Evolutionary conservation across 352 stramenopile species (phyloP).

Genomic region (Globisporangium emineosum): DNA sequence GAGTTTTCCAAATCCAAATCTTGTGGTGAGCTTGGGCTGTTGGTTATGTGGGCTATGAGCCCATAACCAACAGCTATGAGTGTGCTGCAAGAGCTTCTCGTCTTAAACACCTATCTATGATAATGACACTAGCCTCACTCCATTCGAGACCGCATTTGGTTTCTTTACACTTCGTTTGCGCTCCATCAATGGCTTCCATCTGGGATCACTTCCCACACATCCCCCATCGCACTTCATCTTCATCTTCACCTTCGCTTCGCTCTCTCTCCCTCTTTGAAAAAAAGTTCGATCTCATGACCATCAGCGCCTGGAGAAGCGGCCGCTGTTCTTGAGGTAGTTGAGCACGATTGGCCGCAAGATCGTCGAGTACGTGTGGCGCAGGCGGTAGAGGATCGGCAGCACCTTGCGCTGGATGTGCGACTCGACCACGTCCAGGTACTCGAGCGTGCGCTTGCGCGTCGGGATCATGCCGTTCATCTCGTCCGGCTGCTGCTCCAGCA

Average conservation of each 20-base stretch:
- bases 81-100: no score
- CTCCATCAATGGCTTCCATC: background rate
- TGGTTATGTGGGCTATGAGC: no score
- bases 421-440: slow-evolving; percentile 80
- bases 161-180: background rate
- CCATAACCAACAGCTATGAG: no score
- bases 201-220: slow-evolving; percentile 1
- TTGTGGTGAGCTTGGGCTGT: no score
- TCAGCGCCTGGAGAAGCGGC: slow-evolving; percentile 48
- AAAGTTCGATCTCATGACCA: slow-evolving; percentile 14
- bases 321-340: slow-evolving; percentile 73
- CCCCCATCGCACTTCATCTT: background rate
- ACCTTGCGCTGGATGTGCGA: slow-evolving; percentile 84
- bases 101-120: no score
- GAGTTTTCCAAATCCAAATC: no score
- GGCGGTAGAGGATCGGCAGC: slow-evolving; percentile 70
- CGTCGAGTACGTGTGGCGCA: slow-evolving; percentile 78
- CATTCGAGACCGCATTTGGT: no score
- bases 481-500: slow-evolving; percentile 76
- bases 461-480: slow-evolving; percentile 78
- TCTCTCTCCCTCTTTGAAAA: background rate
- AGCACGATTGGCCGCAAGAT: slow-evolving; percentile 75
- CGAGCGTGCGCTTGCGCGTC: slow-evolving; percentile 61
- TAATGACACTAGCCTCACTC: no score
- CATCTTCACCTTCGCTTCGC: background rate